Conservation (phyloP, 78 protist species). For the Dictyostelium brefeldianum region DNA sequence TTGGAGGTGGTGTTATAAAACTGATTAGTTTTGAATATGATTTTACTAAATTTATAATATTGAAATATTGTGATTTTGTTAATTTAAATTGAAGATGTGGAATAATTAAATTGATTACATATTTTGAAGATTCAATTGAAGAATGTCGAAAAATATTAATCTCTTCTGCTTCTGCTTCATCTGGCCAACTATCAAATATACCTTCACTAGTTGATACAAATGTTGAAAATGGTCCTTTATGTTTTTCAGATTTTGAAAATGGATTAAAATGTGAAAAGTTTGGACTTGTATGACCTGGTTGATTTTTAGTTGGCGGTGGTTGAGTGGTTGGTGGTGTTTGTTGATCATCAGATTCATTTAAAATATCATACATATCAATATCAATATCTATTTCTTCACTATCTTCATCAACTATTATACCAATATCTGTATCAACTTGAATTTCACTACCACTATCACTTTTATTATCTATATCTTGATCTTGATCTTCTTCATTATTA, state of each 20-base stretch:
- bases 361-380: conserved; percentile 1
- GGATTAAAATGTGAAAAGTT: conserved; percentile 60
- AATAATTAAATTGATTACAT: conserved; percentile 40
- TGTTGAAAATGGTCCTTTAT: conserved; percentile 72
- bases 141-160: conserved; percentile 57
- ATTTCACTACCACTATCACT: neutral
- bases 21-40: neutral
- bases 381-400: neutral
- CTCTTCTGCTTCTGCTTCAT: conserved; percentile 75
- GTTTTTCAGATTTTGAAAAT: conserved; percentile 31
- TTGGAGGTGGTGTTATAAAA: neutral
- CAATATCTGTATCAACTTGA: neutral
- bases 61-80: conserved; percentile 24
- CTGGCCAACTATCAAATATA: conserved; percentile 52
- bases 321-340: neutral
- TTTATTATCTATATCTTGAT: neutral
- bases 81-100: conserved; percentile 24
- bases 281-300: neutral
- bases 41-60: neutral
- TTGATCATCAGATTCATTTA: neutral
- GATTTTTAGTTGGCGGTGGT: neutral
- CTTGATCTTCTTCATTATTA: neutral
- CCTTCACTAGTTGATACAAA: conserved; percentile 68
- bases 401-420: neutral
- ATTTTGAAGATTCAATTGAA: conserved; percentile 75